These are phyloP conservation scores for Toxicodendron radicans DNA, from an alignment of 345 rosid genomes.

Conservation along the genomic window DNA sequence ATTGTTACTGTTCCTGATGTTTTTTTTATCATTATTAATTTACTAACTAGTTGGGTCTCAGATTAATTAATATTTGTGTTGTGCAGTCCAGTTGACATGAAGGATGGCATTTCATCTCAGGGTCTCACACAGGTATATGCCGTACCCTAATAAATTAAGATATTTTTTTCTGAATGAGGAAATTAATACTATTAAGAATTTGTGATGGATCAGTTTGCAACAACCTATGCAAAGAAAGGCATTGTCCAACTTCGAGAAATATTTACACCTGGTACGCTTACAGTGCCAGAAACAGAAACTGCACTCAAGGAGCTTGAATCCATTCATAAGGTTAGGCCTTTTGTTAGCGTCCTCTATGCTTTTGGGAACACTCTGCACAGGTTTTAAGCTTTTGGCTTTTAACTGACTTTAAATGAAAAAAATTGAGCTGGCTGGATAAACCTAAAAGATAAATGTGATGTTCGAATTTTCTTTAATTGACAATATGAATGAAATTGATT, in stretches of 20 bases:
- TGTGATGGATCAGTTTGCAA: slow-evolving; percentile 62
- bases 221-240: slow-evolving; percentile 61
- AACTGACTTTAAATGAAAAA: neutral
- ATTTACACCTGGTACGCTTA: slow-evolving; percentile 64
- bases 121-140: slow-evolving; percentile 73
- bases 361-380: neutral
- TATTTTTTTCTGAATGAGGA: slow-evolving; percentile 8
- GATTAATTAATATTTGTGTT: slow-evolving; percentile 18
- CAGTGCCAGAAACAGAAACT: slow-evolving; percentile 64
- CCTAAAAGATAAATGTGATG: neutral
- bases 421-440: neutral
- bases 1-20: too few species aligned
- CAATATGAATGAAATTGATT: neutral
- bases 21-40: neutral
- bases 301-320: slow-evolving; percentile 89
- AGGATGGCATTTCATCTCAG: slow-evolving; percentile 70
- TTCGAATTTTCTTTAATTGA: neutral
- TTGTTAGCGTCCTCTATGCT: neutral
- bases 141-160: neutral
- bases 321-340: slow-evolving; percentile 71
- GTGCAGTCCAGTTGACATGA: slow-evolving; percentile 84
- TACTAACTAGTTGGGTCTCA: slow-evolving; percentile 9
- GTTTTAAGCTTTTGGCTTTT: neutral
- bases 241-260: slow-evolving; percentile 79
- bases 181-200: slow-evolving; percentile 7